phyloP scores from a whole-genome alignment of 306 rosid species.

The Ziziphus jujuba region DNA sequence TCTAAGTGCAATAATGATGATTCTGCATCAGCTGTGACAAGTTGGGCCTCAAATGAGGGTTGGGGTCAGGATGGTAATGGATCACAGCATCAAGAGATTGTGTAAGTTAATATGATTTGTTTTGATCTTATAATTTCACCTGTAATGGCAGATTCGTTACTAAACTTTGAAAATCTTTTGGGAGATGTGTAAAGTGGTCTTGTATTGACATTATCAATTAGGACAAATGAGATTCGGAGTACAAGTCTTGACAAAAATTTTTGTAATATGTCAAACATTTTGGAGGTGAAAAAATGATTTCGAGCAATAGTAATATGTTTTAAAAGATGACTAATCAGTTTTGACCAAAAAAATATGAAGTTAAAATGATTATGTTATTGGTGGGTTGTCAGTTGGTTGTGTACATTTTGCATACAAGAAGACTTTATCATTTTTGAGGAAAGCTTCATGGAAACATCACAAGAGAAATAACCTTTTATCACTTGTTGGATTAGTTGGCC shows the following conservation, averaged over 20 bases:
- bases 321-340: no score
- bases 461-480: no score
- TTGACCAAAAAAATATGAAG: no score
- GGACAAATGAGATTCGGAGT: background rate
- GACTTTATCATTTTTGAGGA: no score
- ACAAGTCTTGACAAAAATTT: background rate
- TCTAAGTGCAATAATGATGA: slow-evolving; percentile 64
- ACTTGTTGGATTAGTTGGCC: no score
- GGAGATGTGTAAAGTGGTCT: background rate
- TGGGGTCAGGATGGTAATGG: slow-evolving; percentile 49
- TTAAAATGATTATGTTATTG: no score
- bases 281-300: no score
- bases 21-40: slow-evolving; percentile 50
- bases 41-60: slow-evolving; percentile 53
- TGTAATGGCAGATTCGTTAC: background rate
- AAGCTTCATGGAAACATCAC: no score
- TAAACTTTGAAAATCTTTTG: background rate
- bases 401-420: no score
- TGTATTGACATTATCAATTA: background rate
- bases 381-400: no score
- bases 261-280: no score
- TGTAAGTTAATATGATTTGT: slow-evolving; percentile 50
- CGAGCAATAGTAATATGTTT: no score
- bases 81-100: slow-evolving; percentile 61
- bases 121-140: background rate